These are phyloP conservation scores for Cymodocea nodosa DNA, from an alignment of 116 monocot species.

Conservation along the genomic window DNA sequence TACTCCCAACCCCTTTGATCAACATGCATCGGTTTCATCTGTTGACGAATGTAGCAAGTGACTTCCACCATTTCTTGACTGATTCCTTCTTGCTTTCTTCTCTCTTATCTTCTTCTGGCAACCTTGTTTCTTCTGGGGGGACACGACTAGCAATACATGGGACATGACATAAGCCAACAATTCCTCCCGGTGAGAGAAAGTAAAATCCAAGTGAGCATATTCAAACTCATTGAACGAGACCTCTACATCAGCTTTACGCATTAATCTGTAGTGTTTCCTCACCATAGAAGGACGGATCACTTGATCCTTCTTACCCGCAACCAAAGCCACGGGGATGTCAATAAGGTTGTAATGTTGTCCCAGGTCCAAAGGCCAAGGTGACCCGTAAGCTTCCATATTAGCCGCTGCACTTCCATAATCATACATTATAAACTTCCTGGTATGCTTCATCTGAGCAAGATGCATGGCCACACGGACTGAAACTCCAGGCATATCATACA, in stretches of 20 bases:
- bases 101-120: conserved; percentile 13
- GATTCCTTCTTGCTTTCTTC: conserved; percentile 24
- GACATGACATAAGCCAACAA: conserved; percentile 93
- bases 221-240: conserved; percentile 82
- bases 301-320: conserved; percentile 67
- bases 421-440: conserved; percentile 77
- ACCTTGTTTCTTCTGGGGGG: conserved; percentile 9
- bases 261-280: conserved; percentile 76
- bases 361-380: conserved; percentile 59
- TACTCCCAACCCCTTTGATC: no score
- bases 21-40: background rate
- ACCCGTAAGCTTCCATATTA: conserved; percentile 79
- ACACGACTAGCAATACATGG: conserved; percentile 36
- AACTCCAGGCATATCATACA: conserved; percentile 97
- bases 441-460: conserved; percentile 80
- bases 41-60: background rate
- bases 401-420: conserved; percentile 71
- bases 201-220: conserved; percentile 94
- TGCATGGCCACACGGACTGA: conserved; percentile 77
- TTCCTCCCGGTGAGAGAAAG: conserved; percentile 90
- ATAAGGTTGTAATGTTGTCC: conserved; percentile 68
- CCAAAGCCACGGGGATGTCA: conserved; percentile 79
- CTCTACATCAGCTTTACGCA: conserved; percentile 59
- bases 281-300: conserved; percentile 91
- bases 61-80: conserved; percentile 5